A percentile compares a stretch with the other conserved stretches of the same genome.
phyloP scores from a whole-genome alignment of 352 stramenopile genomes.

The Pelagophyceae sp. region DNA sequence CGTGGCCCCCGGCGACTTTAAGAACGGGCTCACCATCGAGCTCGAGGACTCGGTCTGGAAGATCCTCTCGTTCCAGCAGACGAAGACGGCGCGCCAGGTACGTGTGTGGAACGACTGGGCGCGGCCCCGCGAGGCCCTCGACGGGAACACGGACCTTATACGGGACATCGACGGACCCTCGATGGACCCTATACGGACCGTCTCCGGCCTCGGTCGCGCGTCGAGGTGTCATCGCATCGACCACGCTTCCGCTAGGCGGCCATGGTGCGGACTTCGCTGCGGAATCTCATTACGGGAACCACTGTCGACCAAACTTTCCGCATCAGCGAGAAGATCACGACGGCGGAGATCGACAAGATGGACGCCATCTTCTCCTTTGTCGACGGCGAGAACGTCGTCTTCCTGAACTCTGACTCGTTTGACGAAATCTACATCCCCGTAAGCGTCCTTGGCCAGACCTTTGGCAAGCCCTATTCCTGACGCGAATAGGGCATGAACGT shows the following conservation, averaged over 20 bases:
- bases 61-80: conserved; percentile 14
- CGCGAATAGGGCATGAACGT: background rate
- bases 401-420: conserved; percentile 1
- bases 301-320: conserved; percentile 2
- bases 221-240: no score
- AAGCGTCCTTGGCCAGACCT: no score
- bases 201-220: no score
- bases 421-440: conserved; percentile 3
- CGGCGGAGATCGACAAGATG: background rate
- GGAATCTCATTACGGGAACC: background rate
- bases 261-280: conserved; percentile 1
- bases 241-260: no score
- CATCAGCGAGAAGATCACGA: conserved; percentile 1
- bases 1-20: conserved; percentile 10
- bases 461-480: background rate
- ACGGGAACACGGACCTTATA: no score
- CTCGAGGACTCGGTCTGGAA: conserved; percentile 2
- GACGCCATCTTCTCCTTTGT: background rate
- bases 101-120: no score
- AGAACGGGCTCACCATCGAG: conserved; percentile 16
- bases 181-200: no score
- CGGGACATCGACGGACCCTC: no score
- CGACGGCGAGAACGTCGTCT: conserved; percentile 7
- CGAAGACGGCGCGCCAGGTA: conserved; percentile 17
- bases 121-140: no score